Percentiles rank a stretch among this genome's conserved stretches.
These are phyloP conservation scores for Corymbia maculata DNA, from an alignment of 345 rosid genomes.

Conservation along the genomic window DNA sequence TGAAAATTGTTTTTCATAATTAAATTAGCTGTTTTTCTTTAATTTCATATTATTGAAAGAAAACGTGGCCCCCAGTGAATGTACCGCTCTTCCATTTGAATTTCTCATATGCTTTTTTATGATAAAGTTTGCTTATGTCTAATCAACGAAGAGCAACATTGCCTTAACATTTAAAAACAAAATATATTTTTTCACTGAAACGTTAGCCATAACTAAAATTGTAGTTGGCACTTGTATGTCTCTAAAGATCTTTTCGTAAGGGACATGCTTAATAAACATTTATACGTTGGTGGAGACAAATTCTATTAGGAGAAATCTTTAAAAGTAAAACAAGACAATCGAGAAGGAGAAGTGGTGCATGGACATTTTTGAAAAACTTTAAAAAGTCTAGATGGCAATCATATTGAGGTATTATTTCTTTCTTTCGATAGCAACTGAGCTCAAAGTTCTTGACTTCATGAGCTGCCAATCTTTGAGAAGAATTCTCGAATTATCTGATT, in stretches of 20 bases:
- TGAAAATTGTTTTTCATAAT: neutral
- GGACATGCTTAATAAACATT: neutral
- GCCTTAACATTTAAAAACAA: neutral
- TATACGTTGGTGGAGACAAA: neutral
- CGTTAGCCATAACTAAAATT: neutral
- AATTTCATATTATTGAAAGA: neutral
- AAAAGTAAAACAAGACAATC: neutral
- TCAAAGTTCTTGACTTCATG: rapidly evolving
- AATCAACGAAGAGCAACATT: neutral
- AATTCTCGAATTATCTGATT: neutral
- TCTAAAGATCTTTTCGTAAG: neutral
- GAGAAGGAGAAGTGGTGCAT: neutral
- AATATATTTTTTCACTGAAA: neutral
- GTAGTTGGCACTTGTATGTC: rapidly evolving
- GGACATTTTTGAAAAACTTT: neutral
- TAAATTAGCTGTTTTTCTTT: neutral
- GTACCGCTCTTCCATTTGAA: neutral
- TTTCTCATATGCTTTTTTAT: rapidly evolving
- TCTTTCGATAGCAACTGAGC: neutral
- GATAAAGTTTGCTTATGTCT: neutral
- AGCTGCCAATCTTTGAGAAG: rapidly evolving
- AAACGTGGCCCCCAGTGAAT: neutral
- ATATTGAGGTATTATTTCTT: rapidly evolving
- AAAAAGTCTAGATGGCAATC: neutral
- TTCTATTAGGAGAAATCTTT: neutral